A percentile compares a stretch with the other conserved stretches of the same genome.
These are phyloP conservation scores for Sungouiozyma intestinalis DNA, from an alignment of 805 yeast genomes.

Conservation along the genomic window DNA sequence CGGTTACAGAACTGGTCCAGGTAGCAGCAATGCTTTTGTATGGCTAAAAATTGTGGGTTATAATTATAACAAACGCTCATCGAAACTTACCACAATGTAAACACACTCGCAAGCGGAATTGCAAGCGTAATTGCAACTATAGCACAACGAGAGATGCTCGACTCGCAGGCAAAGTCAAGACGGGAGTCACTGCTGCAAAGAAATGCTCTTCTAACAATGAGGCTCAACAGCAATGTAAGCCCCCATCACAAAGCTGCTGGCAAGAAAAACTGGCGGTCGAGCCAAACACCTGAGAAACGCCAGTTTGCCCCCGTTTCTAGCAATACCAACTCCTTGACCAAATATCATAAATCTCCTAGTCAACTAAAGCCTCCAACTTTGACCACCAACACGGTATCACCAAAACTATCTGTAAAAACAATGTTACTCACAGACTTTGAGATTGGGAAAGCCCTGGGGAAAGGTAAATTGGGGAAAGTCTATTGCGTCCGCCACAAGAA, in stretches of 20 bases:
- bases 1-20: neutral
- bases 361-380: neutral
- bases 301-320: neutral
- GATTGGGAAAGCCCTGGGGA: conserved; percentile 78
- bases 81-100: too few species aligned
- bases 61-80: neutral
- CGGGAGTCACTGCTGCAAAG: conserved; percentile 18
- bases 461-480: conserved; percentile 89
- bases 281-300: neutral
- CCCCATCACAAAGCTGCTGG: conserved; percentile 2
- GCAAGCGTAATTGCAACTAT: too few species aligned
- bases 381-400: neutral
- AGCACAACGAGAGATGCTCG: neutral
- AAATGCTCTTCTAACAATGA: conserved; percentile 16
- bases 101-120: too few species aligned
- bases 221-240: conserved; percentile 9
- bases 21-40: neutral
- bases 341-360: neutral
- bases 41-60: too few species aligned
- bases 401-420: conserved; percentile 5
- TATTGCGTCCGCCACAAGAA: conserved; percentile 73
- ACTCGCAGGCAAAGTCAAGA: conserved; percentile 5
- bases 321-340: neutral
- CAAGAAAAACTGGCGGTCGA: neutral
- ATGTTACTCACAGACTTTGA: conserved; percentile 51